Conservation (phyloP, 169 alveolate species). For the Eimeria brunetti region DNA sequence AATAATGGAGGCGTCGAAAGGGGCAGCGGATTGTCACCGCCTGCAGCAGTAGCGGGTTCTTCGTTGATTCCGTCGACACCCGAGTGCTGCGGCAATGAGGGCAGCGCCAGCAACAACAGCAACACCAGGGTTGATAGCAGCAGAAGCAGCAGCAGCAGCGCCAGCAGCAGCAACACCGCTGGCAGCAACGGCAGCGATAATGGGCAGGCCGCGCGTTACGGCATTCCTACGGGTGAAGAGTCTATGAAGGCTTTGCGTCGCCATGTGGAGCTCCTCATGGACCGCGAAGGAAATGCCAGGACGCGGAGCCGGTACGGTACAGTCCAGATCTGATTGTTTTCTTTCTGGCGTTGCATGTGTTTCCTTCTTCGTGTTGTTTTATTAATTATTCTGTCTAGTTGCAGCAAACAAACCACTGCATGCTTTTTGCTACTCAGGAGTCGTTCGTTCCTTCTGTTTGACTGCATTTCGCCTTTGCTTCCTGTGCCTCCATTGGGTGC, state of each 20-base stretch:
- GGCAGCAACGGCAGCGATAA: background rate
- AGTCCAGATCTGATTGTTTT: background rate
- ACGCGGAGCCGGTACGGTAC: conserved; percentile 57
- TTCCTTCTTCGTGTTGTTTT: background rate
- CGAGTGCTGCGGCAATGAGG: background rate
- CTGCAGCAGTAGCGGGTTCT: background rate
- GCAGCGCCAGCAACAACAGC: background rate
- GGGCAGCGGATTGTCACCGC: background rate
- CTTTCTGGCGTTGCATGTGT: background rate
- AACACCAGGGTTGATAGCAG: background rate
- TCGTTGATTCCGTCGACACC: background rate
- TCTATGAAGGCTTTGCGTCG: conserved; percentile 53
- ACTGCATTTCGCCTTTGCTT: background rate
- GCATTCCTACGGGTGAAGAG: conserved; percentile 40
- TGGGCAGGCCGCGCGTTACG: conserved; percentile 1
- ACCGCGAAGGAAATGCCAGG: conserved; percentile 50
- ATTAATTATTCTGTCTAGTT: background rate
- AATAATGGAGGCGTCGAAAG: background rate
- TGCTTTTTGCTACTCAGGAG: background rate
- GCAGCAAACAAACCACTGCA: background rate
- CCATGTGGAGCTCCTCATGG: conserved; percentile 63
- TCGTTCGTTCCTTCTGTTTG: background rate
- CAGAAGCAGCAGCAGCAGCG: conserved; percentile 30
- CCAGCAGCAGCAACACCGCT: background rate
- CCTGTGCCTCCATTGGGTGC: background rate